These are phyloP conservation scores for Neurospora sp. DNA, from an alignment of 2,329 filamentous ascomycete species.

Conservation along the genomic window DNA sequence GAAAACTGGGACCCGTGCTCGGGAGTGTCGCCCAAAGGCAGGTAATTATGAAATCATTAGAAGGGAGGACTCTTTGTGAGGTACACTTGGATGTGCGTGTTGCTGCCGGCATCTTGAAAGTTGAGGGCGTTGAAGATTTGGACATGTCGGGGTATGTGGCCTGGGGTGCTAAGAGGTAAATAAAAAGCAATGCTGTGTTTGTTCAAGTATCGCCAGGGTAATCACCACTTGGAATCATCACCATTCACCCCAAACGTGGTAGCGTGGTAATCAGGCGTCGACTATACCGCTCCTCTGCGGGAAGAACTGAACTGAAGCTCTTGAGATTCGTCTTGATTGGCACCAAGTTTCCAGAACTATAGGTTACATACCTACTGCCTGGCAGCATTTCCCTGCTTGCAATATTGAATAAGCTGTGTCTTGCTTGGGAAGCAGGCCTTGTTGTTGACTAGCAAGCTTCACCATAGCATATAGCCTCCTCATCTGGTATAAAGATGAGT, in stretches of 20 bases:
- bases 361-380: background rate
- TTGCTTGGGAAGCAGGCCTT: background rate
- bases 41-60: background rate
- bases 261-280: too few relatives aligned
- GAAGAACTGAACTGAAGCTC: too few relatives aligned
- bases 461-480: background rate
- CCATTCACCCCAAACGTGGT: background rate
- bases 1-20: too few relatives aligned
- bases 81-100: background rate
- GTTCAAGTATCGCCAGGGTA: background rate
- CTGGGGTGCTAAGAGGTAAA: background rate
- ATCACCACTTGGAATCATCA: background rate
- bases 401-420: background rate
- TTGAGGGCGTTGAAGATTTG: background rate
- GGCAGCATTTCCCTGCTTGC: background rate
- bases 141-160: background rate
- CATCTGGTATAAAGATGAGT: background rate
- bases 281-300: too few relatives aligned
- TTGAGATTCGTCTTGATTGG: too few relatives aligned
- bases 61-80: background rate
- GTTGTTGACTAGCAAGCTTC: background rate
- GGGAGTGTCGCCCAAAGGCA: too few relatives aligned
- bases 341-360: too few relatives aligned
- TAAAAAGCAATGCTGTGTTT: background rate
- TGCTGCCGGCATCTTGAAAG: background rate